These are phyloP conservation scores for Solanum peruvianum DNA, from an alignment of 257 asterid species.

Conservation along the genomic window DNA sequence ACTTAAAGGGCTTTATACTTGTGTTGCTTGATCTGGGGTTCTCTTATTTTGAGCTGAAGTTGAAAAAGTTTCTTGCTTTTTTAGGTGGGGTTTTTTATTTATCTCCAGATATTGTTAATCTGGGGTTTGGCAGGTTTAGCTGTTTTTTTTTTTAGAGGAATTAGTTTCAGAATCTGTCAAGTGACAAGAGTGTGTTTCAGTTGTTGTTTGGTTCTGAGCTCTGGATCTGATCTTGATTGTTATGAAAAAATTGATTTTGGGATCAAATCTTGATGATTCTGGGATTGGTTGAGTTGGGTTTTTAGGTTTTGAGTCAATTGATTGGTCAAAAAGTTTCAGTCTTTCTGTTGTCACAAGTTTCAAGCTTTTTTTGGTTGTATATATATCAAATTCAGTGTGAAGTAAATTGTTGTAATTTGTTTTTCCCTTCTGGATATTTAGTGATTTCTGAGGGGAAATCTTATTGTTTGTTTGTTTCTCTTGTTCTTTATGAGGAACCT, in stretches of 20 bases:
- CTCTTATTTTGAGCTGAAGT: constrained; percentile 3
- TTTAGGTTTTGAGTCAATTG: constrained; percentile 7
- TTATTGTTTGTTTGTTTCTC: constrained; percentile 9
- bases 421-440: constrained; percentile 21
- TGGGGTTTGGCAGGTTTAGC: constrained; percentile 9
- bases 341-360: neutral
- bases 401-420: constrained; percentile 14
- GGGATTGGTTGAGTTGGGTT: constrained; percentile 52
- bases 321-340: neutral
- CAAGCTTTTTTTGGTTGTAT: constrained; percentile 13
- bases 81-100: constrained; percentile 16
- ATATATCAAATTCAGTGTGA: constrained; percentile 24
- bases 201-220: constrained; percentile 10
- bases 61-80: constrained; percentile 9
- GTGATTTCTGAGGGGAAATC: constrained; percentile 22
- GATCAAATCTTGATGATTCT: constrained; percentile 44
- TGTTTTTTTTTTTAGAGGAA: constrained; percentile 19
- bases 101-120: neutral
- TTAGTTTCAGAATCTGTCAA: neutral
- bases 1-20: constrained; percentile 13
- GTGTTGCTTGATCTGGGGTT: constrained; percentile 32
- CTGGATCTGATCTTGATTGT: constrained; percentile 47
- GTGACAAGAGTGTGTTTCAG: neutral
- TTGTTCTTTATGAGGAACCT: constrained; percentile 8
- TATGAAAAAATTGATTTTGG: constrained; percentile 39